These are phyloP conservation scores for Baudoinia panamericana DNA, from an alignment of 495 filamentous ascomycete genomes.

Conservation along the genomic window DNA sequence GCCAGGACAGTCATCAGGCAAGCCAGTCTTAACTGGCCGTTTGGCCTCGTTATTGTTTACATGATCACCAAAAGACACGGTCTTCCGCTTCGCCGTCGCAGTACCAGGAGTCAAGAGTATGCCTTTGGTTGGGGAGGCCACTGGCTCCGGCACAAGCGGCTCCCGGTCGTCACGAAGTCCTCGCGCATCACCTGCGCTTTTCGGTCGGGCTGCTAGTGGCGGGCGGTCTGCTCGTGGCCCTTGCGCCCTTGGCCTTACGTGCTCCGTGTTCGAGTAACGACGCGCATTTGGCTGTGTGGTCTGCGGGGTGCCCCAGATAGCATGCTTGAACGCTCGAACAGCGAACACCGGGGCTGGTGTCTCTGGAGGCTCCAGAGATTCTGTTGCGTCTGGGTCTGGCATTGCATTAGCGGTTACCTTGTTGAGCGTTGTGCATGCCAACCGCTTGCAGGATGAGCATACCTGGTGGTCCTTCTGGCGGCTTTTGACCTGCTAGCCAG, in stretches of 20 bases:
- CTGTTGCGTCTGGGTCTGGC: constrained; percentile 13
- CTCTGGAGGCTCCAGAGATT: constrained; percentile 54
- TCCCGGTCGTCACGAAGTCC: background rate
- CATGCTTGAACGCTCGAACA: constrained; percentile 80
- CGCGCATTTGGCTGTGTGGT: constrained; percentile 29
- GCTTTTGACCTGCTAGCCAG: constrained; percentile 27
- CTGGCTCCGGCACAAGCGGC: constrained; percentile 15
- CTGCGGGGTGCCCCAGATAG: constrained; percentile 75
- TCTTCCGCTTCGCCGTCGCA: constrained; percentile 63
- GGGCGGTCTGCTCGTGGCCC: constrained; percentile 5
- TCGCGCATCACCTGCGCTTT: constrained; percentile 15
- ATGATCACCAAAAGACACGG: constrained; percentile 70
- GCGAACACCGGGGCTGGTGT: constrained; percentile 92
- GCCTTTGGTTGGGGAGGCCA: constrained; percentile 54
- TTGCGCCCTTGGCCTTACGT: constrained; percentile 1
- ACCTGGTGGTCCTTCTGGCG: constrained; percentile 12
- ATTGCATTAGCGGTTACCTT: constrained; percentile 6
- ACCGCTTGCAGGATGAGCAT: background rate
- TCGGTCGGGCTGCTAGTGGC: constrained; percentile 7
- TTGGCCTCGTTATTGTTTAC: constrained; percentile 49
- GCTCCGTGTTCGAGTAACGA: constrained; percentile 15
- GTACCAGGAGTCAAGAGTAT: constrained; percentile 89
- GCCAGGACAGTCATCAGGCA: constrained; percentile 42
- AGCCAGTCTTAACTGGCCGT: constrained; percentile 32
- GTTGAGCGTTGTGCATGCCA: background rate